A percentile compares a stretch with the other conserved stretches of the same genome.
phyloP scores from a whole-genome alignment of 495 filamentous ascomycete genomes.

The Trichoderma orchidacearum region DNA sequence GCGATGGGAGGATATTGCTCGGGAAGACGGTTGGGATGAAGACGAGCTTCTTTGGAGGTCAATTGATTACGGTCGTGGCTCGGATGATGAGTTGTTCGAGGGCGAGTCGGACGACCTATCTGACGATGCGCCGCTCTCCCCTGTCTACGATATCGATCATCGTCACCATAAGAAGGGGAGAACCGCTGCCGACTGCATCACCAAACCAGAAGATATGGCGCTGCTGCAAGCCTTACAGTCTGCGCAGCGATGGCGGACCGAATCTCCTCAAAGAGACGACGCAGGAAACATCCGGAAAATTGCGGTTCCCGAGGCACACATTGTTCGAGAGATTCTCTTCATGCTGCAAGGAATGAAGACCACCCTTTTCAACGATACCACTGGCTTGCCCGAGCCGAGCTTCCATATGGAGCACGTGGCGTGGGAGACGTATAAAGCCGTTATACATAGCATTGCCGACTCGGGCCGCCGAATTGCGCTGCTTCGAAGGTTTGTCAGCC shows the following conservation, averaged over 20 bases:
- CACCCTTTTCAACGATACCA: slow-evolving; percentile 44
- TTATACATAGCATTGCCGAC: slow-evolving; percentile 24
- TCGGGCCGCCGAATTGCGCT: slow-evolving; percentile 22
- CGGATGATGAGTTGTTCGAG: slow-evolving; percentile 30
- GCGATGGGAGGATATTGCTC: slow-evolving; percentile 64
- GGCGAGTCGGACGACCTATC: slow-evolving; percentile 17
- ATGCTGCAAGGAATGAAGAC: slow-evolving; percentile 76
- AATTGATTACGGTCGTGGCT: slow-evolving; percentile 59
- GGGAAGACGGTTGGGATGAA: slow-evolving; percentile 54
- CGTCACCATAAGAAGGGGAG: slow-evolving; percentile 23
- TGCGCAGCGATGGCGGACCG: slow-evolving; percentile 53
- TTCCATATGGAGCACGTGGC: slow-evolving; percentile 24
- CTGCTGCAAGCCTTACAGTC: slow-evolving; percentile 34
- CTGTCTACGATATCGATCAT: slow-evolving; percentile 21
- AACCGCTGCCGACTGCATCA: slow-evolving; percentile 21
- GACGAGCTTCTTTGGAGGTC: slow-evolving; percentile 66
- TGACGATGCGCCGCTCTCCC: slow-evolving; percentile 12
- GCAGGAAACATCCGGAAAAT: slow-evolving; percentile 24
- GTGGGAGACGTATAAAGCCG: slow-evolving; percentile 25
- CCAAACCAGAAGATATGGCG: slow-evolving; percentile 20
- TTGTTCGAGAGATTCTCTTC: slow-evolving; percentile 64
- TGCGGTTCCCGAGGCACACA: slow-evolving; percentile 55
- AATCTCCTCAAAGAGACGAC: slow-evolving; percentile 13
- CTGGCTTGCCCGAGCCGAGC: slow-evolving; percentile 13
- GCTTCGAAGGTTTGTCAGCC: slow-evolving; percentile 17